phyloP scores from a whole-genome alignment of 2,329 filamentous ascomycete genomes.

The Paraconiothyrium brasiliense region DNA sequence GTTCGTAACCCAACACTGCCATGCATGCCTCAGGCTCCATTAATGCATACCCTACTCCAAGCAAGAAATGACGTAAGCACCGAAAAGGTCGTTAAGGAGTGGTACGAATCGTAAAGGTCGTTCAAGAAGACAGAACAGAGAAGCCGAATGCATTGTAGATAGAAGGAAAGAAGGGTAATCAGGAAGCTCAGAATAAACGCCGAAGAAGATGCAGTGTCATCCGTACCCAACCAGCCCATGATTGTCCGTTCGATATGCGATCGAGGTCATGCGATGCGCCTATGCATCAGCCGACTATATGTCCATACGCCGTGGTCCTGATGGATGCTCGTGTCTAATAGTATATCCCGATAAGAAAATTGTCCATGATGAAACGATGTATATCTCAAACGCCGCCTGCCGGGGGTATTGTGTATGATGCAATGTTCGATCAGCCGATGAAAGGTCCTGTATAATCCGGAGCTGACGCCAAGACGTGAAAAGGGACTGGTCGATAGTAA shows the following conservation, averaged over 20 bases:
- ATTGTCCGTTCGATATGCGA: slow-evolving; percentile 20
- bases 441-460: slow-evolving; percentile 23
- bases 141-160: background rate
- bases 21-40: slow-evolving; percentile 8
- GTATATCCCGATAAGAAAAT: slow-evolving; percentile 19
- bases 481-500: slow-evolving; percentile 19
- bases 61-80: slow-evolving; percentile 14
- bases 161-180: slow-evolving; percentile 8
- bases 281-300: slow-evolving; percentile 23
- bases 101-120: slow-evolving; percentile 2
- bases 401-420: slow-evolving; percentile 45
- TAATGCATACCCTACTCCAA: background rate
- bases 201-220: slow-evolving; percentile 23
- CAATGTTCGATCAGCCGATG: slow-evolving; percentile 29
- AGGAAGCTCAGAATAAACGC: slow-evolving; percentile 5
- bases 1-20: background rate
- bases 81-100: slow-evolving; percentile 8
- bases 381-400: slow-evolving; percentile 40
- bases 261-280: slow-evolving; percentile 22
- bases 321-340: slow-evolving; percentile 15
- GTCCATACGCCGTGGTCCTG: slow-evolving; percentile 27
- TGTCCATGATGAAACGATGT: slow-evolving; percentile 22
- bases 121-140: background rate
- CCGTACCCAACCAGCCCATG: slow-evolving; percentile 12
- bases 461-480: slow-evolving; percentile 28